Base-by-base conservation (phyloP, 257 asterid species). In the Scutellaria minor region DNA sequence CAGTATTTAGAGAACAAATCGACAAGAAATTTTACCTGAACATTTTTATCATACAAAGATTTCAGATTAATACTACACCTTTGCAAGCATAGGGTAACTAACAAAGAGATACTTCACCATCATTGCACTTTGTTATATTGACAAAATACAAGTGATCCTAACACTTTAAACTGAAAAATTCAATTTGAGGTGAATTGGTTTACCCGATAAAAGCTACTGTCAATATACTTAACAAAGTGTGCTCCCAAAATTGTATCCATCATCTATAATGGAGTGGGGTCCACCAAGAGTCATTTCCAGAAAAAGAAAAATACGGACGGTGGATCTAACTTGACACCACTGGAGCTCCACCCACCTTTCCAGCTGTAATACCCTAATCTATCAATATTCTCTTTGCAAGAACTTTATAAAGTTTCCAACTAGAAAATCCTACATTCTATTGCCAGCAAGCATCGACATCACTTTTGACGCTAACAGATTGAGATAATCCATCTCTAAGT, bases 341-440 rank as follows among this genome's bases (percentile, higher is more conserved):
- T 18, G 18, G 18, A 18, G 18, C 18, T 18, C 18, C 18, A 18
- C 0, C 18, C 18, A 18, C 18, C 18, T 18, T 18, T 12, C 24
- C 62, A 15, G 50, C 66, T 41, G 6, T 7, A 22, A 39, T 50
- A 1, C 46, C 64, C 31, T 18, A 60, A 51, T 9, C 54, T 14
- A 39, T 24, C 22, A 60, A 51, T 14, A 61, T 59, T 39, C 63
- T 31, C 48, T 67, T 58, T 45, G 15, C 2, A 69, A 5, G 35
- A 22, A 45, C 60, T 35, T 50, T 13, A 13, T 37, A 55, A 55
- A 15, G 53, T 69, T 62, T 35, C 72, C 55, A 69, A 52, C 54
- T 31, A 14, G 8, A 1, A 63, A 68, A 48, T 31, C 54, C 15
- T n/a, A 45, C 13, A 69, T 15, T 45, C 57, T 48, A 37, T 9